Evolutionary conservation across 2,329 filamentous ascomycete genomes (phyloP), one percentile per base, ranked within the genome.

Genomic region (Fragosphaeria purpurea): DNA sequence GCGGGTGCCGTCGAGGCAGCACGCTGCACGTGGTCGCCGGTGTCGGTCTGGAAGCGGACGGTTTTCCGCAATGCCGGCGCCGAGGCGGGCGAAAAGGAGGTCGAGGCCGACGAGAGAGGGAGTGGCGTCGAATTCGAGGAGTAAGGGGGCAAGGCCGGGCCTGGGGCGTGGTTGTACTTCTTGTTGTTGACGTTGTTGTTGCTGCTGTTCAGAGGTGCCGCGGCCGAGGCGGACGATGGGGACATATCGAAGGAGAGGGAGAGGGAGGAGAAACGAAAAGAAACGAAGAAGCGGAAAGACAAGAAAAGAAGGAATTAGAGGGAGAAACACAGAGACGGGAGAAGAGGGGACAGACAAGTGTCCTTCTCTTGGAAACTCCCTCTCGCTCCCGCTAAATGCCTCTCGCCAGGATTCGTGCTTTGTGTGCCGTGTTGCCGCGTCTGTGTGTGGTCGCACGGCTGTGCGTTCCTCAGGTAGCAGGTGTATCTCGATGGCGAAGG

Each of bases 1-100:
- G 35, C 7, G 35, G 35, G 7, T 7, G 11, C 3, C 7, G 35
- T 37, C 35, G 35, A 37, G 7, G 7, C 11, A 7, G 7, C 35
- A 37, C 41, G 44, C 30, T 47, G 45, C 6, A n/a, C 35, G 30
- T 5, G 6, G 8, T 51, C 48, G 6, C 44, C 46, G 45, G 22
- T 32, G 31, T 44, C 48, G 12, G 50, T 48, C 42, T 54, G 52
- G 41, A 57, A 57, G 44, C 55, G 55, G 13, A 57, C 55, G 10
- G 52, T 57, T 47, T 57, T 57, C n/a, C 49, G 50, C n/a, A 52
- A 47, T 4, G 46, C 35, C 6, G 55, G 44, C 3, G 46, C 41
- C 3, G 46, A 5, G 11, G 44, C 5, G 22, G 50, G 4, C 30
- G 34, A 22, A 8, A 39, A 4, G 40, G 35, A 37, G 11, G 41